These are phyloP conservation scores for Poa annua DNA, from an alignment of 176 grass and related monocot species.

Conservation along the genomic window DNA sequence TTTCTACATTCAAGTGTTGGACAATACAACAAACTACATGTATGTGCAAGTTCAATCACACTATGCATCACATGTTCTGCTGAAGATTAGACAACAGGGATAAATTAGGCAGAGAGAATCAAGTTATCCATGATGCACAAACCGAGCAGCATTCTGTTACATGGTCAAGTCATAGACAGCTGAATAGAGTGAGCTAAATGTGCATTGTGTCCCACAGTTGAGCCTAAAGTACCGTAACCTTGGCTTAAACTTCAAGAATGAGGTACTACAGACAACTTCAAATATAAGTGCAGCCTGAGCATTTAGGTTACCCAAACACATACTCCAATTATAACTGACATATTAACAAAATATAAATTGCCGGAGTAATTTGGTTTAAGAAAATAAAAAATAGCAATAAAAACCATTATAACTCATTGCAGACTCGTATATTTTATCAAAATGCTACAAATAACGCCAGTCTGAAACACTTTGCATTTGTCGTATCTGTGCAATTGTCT, in stretches of 20 bases:
- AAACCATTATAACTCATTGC: not conserved
- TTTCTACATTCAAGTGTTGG: not conserved
- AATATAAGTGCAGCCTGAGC: not conserved
- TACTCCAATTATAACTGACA: too few relatives aligned
- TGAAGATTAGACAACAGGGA: not conserved
- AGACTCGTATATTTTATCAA: not conserved
- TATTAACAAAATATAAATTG: too few relatives aligned
- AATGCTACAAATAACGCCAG: not conserved
- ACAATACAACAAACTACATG: not conserved
- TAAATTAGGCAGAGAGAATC: not conserved
- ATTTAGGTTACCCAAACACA: not conserved
- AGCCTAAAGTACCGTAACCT: not conserved
- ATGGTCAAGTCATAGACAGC: not conserved
- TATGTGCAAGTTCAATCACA: conserved; percentile 14
- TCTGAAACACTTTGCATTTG: not conserved
- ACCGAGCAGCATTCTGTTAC: not conserved
- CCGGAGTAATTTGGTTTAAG: not conserved
- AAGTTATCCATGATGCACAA: not conserved
- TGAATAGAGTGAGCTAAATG: not conserved
- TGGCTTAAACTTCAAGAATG: conserved; percentile 6
- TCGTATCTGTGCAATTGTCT: not conserved
- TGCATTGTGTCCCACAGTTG: not conserved
- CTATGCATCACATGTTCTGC: not conserved
- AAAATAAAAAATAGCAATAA: not conserved
- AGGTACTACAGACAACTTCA: conserved; percentile 8